These are phyloP conservation scores for Boletus fagicola DNA, from an alignment of 768 basidiomycete species.

Conservation along the genomic window DNA sequence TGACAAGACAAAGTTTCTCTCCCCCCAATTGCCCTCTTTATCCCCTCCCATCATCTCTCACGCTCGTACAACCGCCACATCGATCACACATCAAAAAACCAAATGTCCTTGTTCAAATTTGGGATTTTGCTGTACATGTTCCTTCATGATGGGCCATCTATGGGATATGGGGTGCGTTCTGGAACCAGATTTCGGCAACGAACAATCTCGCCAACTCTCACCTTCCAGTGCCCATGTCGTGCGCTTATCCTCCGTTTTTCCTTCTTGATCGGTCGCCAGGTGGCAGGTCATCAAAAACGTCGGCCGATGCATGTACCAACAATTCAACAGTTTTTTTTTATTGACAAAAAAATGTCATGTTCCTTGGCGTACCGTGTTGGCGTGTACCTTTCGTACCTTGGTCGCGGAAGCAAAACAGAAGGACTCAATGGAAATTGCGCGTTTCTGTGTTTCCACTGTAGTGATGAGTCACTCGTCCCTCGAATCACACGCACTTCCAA, in stretches of 20 bases:
- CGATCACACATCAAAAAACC: background rate
- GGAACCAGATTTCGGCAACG: background rate
- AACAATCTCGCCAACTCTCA: background rate
- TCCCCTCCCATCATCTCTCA: constrained; percentile 10
- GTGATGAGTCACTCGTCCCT: too few relatives aligned
- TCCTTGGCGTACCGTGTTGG: background rate
- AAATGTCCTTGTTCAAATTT: background rate
- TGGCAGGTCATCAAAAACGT: background rate
- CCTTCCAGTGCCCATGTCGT: background rate
- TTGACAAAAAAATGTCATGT: background rate
- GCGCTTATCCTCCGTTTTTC: background rate
- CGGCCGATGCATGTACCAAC: too few relatives aligned
- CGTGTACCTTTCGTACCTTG: background rate
- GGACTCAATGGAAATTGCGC: background rate
- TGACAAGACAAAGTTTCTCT: background rate
- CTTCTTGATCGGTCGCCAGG: background rate
- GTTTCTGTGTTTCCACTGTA: too few relatives aligned
- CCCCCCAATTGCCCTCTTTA: background rate
- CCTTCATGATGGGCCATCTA: background rate
- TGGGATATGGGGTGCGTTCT: background rate
- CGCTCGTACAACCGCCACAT: constrained; percentile 11
- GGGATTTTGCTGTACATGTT: background rate
- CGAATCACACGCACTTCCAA: too few relatives aligned
- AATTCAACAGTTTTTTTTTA: too few relatives aligned
- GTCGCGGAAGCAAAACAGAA: background rate